Base-by-base conservation (phyloP, 2,329 filamentous ascomycete species). In the Hyphodiscus sp. region DNA sequence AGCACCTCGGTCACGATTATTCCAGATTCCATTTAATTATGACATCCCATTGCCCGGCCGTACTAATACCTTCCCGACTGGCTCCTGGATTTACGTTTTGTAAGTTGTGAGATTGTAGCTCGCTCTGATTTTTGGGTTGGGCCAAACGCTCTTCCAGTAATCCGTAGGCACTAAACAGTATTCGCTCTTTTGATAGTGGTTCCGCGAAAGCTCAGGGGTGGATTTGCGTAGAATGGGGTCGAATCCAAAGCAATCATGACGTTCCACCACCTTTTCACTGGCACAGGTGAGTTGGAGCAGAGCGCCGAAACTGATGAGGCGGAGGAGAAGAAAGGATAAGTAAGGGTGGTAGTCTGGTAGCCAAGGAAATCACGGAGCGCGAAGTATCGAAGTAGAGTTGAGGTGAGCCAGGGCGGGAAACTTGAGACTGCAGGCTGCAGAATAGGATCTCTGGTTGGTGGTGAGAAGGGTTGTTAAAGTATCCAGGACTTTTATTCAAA, bases 131-230 rank as follows among this genome's bases (percentile, higher is more conserved):
- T 76, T 75, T 1, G 85, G 83, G 65, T 89, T 89, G 41, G 89
- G 64, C 65, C 75, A 89, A 5, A 89, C 80, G 49, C 85, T 82
- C 70, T 61, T 75, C 78, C 16, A 38, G n/a, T 58, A 76, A 64
- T 89, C 86, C 2, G 80, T 80, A 63, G 89, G 86, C 48, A 89
- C 81, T 45, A 91, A 77, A 68, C 87, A 91, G 70, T 86, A 90
- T 68, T 91, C 87, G n/a, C 26, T 72, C 64, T 10, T 67, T 63
- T 1, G 81, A 81, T 1, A 91, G 78, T 62, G 15, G 86, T 74
- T 1, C 75, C 83, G 10, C 85, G 79, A 67, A 88, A 89, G 13
- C 69, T 72, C 0, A 88, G 57, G 0, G 53, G 23, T 33, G 8
- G 57, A 42, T 23, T 51, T 16, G 20, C 56, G 45, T 79, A 74